These are phyloP conservation scores for Clitoria ternatea DNA, from an alignment of 306 rosid genomes.

Conservation along the genomic window DNA sequence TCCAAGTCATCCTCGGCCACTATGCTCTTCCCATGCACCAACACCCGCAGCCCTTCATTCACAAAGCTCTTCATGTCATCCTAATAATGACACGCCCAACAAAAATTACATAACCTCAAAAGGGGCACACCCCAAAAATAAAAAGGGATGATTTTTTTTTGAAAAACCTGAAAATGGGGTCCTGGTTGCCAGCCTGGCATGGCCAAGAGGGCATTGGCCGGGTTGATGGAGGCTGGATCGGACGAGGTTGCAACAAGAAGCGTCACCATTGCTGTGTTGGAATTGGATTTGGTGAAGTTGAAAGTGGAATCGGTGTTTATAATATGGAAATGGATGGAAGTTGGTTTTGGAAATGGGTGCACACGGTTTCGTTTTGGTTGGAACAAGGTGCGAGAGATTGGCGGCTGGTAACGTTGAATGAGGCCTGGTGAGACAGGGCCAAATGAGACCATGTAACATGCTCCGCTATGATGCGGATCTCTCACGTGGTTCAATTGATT, in stretches of 20 bases:
- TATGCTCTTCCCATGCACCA: slow-evolving; percentile 56
- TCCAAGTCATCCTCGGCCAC: slow-evolving; percentile 70
- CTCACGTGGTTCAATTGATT: no score
- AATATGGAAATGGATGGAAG: not conserved
- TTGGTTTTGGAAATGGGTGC: not conserved
- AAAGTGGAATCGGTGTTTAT: not conserved
- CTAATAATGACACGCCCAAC: not conserved
- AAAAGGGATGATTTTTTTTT: not conserved
- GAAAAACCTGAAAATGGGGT: slow-evolving; percentile 68
- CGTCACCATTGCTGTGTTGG: slow-evolving; percentile 48
- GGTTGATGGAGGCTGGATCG: slow-evolving; percentile 93
- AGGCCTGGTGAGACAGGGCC: no score
- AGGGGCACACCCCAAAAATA: not conserved
- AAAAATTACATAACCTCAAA: not conserved
- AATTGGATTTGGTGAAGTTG: not conserved
- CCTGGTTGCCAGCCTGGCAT: slow-evolving; percentile 71
- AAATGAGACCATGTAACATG: no score
- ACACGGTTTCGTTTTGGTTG: slow-evolving; percentile 9
- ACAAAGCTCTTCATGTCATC: slow-evolving; percentile 57
- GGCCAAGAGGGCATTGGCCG: slow-evolving; percentile 66
- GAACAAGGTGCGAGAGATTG: not conserved
- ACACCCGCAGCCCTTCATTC: slow-evolving; percentile 54
- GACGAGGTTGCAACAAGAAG: slow-evolving; percentile 73
- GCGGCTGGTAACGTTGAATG: not conserved
- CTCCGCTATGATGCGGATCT: no score